A percentile compares a stretch with the other conserved stretches of the same genome.
Conservation (phyloP, 2,329 filamentous ascomycete species). For the Colletotrichum cuscutae region DNA sequence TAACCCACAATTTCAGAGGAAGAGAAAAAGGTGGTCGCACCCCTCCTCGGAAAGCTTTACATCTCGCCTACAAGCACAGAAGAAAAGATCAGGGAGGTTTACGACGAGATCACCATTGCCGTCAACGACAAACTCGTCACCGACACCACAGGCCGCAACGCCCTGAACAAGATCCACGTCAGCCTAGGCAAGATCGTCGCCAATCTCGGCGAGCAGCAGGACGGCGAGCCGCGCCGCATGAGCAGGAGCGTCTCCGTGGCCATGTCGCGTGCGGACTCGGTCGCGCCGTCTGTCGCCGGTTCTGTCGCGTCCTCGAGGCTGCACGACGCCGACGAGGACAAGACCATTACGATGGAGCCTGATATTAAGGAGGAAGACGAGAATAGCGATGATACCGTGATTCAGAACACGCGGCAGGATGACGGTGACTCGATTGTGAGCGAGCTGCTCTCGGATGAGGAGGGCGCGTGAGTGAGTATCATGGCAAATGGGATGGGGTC, state of each 20-base stretch:
- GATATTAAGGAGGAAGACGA: conserved; percentile 60
- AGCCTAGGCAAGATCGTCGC: conserved; percentile 76
- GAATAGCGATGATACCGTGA: conserved; percentile 41
- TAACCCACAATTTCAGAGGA: conserved; percentile 68
- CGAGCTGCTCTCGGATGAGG: conserved; percentile 53
- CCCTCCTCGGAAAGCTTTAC: conserved; percentile 84
- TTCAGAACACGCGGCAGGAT: conserved; percentile 31
- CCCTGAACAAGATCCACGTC: conserved; percentile 75
- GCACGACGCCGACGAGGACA: conserved; percentile 47
- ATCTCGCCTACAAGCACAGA: conserved; percentile 74
- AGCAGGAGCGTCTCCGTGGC: conserved; percentile 57
- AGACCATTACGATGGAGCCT: conserved; percentile 52
- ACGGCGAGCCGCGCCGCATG: conserved; percentile 47
- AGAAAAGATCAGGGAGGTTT: conserved; percentile 66
- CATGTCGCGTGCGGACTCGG: conserved; percentile 36
- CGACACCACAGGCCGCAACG: conserved; percentile 71
- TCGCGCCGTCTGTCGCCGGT: neutral
- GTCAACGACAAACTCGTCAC: conserved; percentile 70
- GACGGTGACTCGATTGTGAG: conserved; percentile 50
- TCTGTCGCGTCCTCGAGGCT: conserved; percentile 38
- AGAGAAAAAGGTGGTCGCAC: conserved; percentile 84
- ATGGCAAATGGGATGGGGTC: neutral
- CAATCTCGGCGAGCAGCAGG: conserved; percentile 58
- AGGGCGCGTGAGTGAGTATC: conserved; percentile 39
- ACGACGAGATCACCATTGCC: conserved; percentile 68